These are phyloP conservation scores for Neofusicoccum laricinum DNA, from an alignment of 2,329 filamentous ascomycete species.

Conservation along the genomic window DNA sequence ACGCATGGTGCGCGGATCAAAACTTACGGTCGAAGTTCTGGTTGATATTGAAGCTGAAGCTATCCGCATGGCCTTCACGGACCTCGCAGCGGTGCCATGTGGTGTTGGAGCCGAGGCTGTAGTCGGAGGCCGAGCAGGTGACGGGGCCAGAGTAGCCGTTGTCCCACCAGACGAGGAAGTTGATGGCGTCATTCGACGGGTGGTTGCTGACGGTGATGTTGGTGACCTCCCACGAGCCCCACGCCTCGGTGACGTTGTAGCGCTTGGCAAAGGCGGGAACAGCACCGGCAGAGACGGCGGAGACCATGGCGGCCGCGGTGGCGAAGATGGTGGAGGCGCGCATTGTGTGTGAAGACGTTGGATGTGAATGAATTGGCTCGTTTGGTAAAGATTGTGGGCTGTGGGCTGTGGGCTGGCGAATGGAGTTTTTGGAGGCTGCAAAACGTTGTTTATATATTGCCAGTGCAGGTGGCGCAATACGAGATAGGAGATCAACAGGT, in stretches of 20 bases:
- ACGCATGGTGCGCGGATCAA: background rate
- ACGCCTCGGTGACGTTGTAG: slow-evolving; percentile 7
- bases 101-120: background rate
- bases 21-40: background rate
- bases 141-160: background rate
- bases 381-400: background rate
- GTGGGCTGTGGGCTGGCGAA: background rate
- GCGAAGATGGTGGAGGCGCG: slow-evolving; percentile 8
- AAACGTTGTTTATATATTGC: background rate
- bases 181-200: background rate
- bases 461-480: background rate
- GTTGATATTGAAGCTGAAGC: background rate
- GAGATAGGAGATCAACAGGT: background rate
- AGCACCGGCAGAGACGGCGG: background rate
- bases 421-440: background rate
- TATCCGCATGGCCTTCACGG: background rate
- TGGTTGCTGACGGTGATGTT: background rate
- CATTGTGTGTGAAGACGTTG: background rate
- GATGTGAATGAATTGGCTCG: background rate
- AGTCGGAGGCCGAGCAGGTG: background rate
- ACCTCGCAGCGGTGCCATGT: background rate
- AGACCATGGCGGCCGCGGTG: background rate
- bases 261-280: background rate
- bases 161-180: slow-evolving; percentile 2
- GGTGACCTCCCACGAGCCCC: slow-evolving; percentile 7